A percentile compares a stretch with the other conserved stretches of the same genome.
Evolutionary conservation across 331 rosid genomes (phyloP).

Genomic region (Pyracantha coccinea): DNA sequence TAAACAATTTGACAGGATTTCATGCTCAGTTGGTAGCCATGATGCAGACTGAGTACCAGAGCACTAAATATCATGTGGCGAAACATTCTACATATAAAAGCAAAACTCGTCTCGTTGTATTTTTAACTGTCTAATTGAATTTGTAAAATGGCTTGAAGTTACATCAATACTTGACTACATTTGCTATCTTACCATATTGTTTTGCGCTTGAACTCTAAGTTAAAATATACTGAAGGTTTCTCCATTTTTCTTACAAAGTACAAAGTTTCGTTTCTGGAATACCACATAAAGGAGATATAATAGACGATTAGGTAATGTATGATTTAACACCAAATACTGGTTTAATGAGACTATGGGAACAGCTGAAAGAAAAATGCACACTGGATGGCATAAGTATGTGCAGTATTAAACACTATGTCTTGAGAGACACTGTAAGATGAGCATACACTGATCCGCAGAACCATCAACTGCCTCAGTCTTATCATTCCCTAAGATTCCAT

Average conservation of each 20-base stretch:
- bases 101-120: background rate
- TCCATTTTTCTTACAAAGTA: background rate
- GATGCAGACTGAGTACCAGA: background rate
- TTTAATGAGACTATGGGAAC: background rate
- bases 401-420: constrained; percentile 15
- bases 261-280: background rate
- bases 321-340: background rate
- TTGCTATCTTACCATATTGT: background rate
- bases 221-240: background rate
- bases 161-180: background rate
- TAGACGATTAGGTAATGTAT: too few species aligned
- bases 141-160: background rate
- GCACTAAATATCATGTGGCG: background rate
- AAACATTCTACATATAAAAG: background rate
- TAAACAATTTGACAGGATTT: background rate
- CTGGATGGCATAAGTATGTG: background rate
- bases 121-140: background rate
- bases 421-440: constrained; percentile 37
- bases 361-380: background rate
- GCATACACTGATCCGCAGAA: constrained; percentile 65
- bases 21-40: background rate
- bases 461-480: constrained; percentile 55
- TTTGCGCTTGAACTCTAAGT: background rate
- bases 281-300: background rate
- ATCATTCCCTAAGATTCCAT: constrained; percentile 64